Percentiles rank a stretch among this genome's conserved stretches.
These are phyloP conservation scores for Lupinus albus DNA, from an alignment of 306 rosid genomes.

Conservation along the genomic window DNA sequence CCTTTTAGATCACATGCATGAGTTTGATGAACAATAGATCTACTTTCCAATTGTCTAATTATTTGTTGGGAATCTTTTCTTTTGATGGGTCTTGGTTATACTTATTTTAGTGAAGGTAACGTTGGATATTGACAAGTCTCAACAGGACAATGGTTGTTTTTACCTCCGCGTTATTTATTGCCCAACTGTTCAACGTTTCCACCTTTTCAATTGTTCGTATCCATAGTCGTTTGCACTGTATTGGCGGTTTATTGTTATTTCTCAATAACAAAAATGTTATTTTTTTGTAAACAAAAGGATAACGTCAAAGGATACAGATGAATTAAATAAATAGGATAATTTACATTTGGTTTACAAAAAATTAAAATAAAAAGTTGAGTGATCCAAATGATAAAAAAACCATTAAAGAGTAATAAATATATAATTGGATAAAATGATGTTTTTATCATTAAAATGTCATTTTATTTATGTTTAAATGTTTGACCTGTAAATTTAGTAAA, in stretches of 20 bases:
- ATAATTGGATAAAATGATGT: too few species aligned
- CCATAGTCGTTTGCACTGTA: slow-evolving; percentile 33
- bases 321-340: too few species aligned
- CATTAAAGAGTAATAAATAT: too few species aligned
- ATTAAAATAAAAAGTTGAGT: too few species aligned
- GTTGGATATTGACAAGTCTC: slow-evolving; percentile 42
- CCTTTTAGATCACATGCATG: slow-evolving; percentile 79
- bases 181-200: slow-evolving; percentile 41
- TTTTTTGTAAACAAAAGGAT: neutral
- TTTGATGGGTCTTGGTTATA: slow-evolving; percentile 36
- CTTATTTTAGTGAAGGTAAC: slow-evolving; percentile 37
- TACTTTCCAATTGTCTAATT: neutral
- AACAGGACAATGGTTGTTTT: neutral
- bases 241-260: slow-evolving; percentile 13
- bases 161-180: slow-evolving; percentile 7
- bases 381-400: too few species aligned
- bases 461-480: too few species aligned
- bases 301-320: too few species aligned
- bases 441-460: too few species aligned
- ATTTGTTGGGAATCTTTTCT: slow-evolving; percentile 30
- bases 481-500: too few species aligned
- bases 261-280: too few species aligned
- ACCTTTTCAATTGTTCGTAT: slow-evolving; percentile 31
- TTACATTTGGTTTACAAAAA: too few species aligned
- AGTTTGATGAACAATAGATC: slow-evolving; percentile 64